A percentile compares a stretch with the other conserved stretches of the same genome.
These are phyloP conservation scores for Carex myosuroides DNA, from an alignment of 176 grass and related monocot genomes.

Conservation along the genomic window DNA sequence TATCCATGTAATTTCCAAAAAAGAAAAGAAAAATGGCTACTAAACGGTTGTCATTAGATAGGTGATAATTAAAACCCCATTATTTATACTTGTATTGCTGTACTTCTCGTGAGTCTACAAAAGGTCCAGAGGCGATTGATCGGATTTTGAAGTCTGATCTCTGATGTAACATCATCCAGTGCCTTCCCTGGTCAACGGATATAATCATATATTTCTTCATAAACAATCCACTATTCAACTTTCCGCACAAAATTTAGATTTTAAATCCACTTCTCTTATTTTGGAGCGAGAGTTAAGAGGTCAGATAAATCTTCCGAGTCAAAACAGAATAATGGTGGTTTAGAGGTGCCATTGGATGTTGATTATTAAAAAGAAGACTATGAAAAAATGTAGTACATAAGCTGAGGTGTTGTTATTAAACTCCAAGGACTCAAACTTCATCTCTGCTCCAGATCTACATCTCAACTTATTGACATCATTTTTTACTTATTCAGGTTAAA, in stretches of 20 bases:
- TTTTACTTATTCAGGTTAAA: neutral
- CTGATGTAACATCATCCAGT: neutral
- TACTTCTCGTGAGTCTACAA: neutral
- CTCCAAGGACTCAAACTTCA: neutral
- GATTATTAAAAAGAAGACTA: neutral
- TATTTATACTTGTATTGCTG: neutral
- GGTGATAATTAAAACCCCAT: too few species aligned
- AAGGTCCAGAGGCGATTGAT: neutral
- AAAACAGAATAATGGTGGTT: neutral
- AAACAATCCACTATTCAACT: neutral
- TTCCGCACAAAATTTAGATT: neutral
- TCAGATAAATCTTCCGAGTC: neutral
- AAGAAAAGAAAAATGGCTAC: too few species aligned
- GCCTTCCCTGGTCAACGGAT: neutral
- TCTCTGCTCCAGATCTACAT: neutral
- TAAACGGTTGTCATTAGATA: neutral
- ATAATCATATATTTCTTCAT: neutral
- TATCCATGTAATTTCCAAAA: too few species aligned
- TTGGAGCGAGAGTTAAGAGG: neutral
- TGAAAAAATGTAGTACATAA: neutral
- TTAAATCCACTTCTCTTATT: neutral
- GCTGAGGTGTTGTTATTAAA: neutral
- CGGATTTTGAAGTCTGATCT: neutral
- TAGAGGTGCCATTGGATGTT: neutral
- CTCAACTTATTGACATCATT: neutral